phyloP scores from a whole-genome alignment of 2,329 filamentous ascomycete genomes.

The Microcyclospora pomicola region DNA sequence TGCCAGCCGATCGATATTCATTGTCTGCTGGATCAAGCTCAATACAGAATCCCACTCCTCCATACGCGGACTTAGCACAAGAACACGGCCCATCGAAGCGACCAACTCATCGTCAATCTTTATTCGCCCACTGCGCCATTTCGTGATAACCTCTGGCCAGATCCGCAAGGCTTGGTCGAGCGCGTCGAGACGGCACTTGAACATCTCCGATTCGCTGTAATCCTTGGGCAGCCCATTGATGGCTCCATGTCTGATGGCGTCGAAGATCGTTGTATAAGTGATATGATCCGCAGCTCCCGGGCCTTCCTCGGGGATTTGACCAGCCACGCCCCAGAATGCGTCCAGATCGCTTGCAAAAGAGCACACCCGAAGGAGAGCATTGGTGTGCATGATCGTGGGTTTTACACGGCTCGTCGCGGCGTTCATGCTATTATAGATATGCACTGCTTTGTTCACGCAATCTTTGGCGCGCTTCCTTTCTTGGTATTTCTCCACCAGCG shows the following conservation, averaged over 20 bases:
- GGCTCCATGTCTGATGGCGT: conserved; percentile 48
- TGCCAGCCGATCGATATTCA: conserved; percentile 52
- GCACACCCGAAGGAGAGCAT: conserved; percentile 76
- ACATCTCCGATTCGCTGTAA: conserved; percentile 1
- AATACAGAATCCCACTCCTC: conserved; percentile 59
- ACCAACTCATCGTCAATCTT: conserved; percentile 66
- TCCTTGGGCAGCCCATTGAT: conserved; percentile 10
- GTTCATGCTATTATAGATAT: conserved; percentile 64
- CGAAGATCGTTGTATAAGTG: conserved; percentile 75
- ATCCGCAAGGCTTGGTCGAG: conserved; percentile 33
- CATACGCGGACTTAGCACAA: conserved; percentile 49
- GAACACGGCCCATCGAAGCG: conserved; percentile 63
- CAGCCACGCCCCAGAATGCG: conserved; percentile 61
- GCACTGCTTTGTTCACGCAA: conserved; percentile 46
- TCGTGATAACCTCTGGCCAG: conserved; percentile 67
- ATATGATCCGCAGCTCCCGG: conserved; percentile 49
- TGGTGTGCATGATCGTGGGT: conserved; percentile 70
- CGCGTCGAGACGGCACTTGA: conserved; percentile 6
- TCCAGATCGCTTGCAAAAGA: conserved; percentile 62
- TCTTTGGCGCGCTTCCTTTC: conserved; percentile 27
- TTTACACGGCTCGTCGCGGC: conserved; percentile 48
- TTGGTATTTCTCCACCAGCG: conserved; percentile 36
- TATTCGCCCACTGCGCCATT: conserved; percentile 60
- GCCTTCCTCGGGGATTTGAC: conserved; percentile 53
- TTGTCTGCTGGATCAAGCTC: conserved; percentile 65